Evolutionary conservation across 2,329 filamentous ascomycete species (phyloP), one percentile per base, ranked within the genome.

Genomic region (Cladobotryum protrusum): DNA sequence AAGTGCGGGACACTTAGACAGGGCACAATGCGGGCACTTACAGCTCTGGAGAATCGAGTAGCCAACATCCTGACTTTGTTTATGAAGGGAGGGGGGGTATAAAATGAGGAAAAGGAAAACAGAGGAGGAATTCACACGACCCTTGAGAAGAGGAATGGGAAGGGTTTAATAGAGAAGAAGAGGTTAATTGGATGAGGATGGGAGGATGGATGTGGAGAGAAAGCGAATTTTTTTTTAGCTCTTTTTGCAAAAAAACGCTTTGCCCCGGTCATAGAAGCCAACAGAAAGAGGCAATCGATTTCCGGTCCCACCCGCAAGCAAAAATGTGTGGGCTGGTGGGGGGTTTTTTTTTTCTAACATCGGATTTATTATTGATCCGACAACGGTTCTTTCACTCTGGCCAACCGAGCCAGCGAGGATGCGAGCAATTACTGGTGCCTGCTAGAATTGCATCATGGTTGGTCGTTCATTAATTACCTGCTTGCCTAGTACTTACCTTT

Each of bases 21-120:
- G 24, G 40, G 29, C 6, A 11, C n/a, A 20, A 53, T n/a, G 39
- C 13, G 18, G 42, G 18, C 42, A 82, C 85, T 76, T 82, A 89
- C 86, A 81, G 83, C 84, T 79, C 85, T 81, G 64, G 81, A 79
- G 63, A 89, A 74, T 71, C 83, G 82, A 64, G 85, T 81, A 67
- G 85, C 77, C 73, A 89, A 70, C 86, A 89, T 88, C 68, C 72
- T 84, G 74, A 65, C 62, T 61, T 61, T 62, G 60, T 58, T 61
- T 54, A 56, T 57, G 59, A 56, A 56, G 59, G 57, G 61, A 62
- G 62, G 56, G 59, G 57, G 61, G 63, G 62, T 66, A 68, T 65
- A 63, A 56, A 61, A 57, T 58, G 62, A 59, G 62, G 60, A 61
- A 62, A 65, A 61, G 60, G 59, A 57, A 33, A 17, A 34, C 8